Evolutionary conservation across 495 filamentous ascomycete genomes (phyloP), one percentile per base, ranked within the genome.

Genomic region (Aeminium ludgeri): DNA sequence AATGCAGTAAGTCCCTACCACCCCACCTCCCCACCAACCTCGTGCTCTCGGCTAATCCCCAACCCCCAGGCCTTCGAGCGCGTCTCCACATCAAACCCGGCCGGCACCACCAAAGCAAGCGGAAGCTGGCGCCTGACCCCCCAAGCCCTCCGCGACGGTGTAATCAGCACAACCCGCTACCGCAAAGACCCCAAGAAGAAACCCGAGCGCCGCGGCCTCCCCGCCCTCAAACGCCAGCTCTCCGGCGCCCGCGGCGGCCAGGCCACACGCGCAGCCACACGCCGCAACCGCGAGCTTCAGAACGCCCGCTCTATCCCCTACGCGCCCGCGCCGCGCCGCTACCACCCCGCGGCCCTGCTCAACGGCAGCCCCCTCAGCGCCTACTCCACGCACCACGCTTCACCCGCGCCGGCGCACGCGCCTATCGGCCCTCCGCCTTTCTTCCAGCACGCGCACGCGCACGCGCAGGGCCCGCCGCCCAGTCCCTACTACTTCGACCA

Each of bases 101-200:
- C 69, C 10, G 68, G 73, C 16, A 46, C 55, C 12, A 75, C 55
- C 10, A 76, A 76, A 53, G 76, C 71, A 52, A 60, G 68, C 18
- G 68, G 65, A 37, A 73, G 68, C 52, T 87, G 81, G 81, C 67
- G 73, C 23, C 63, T 86, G 12, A 74, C 77, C 17, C 56, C 67
- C 6, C 68, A 41, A 13, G 40, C 48, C 7, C 11, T 74, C 43
- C 76, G 54, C 32, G 61, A 72, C 16, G 78, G 73, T 16, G 70
- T 85, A 41, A 72, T 78, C 55, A 79, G 78, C 0, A 87, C 81
- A 5, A 87, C 81, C 1, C 66, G 81, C 30, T 86, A 78, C 54
- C 67, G 81, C 34, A 72, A 68, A 51, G 34, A 39, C 20, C 44
- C 48, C 18, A 51, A 51, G 40, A 65, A 68, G 32, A 52, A 59